Base-by-base conservation (phyloP, 169 alveolate species). In the Eimeria maxima region DNA sequence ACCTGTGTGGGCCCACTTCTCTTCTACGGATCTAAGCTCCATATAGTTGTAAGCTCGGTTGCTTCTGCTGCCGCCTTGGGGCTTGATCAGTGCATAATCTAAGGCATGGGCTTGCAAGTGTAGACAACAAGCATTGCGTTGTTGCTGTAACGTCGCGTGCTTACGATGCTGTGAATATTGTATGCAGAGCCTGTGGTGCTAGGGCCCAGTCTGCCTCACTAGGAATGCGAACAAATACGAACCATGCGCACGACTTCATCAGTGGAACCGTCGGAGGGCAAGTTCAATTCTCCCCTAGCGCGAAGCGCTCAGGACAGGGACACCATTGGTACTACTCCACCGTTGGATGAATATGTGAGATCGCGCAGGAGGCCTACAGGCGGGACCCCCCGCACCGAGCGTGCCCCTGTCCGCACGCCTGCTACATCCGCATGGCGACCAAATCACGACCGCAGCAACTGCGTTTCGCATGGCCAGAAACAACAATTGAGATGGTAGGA, bases 371-470 rank as follows among this genome's bases (percentile, higher is more conserved):
- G 60, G 29, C 60, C 60, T 45, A 0, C 76, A 11, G 80, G 93
- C n/a, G 81, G 63, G 80, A 16, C 74, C 3, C 11, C 50, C 93
- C 63, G 42, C 10, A 22, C 10, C 44, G 93, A 86, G 38, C 81
- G 81, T 22, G 81, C 93, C 14, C 60, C 93, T 86, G 63, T 86
- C 24, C 80, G 81, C 16, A 86, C 93, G 13, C 81, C 81, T 60
- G 93, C 93, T 45, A 86, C 93, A 0, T 38, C 93, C 80, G 60
- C 93, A 16, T 65, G 63, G 10, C 76, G 80, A 29, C 44, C 47
- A 45, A 20, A 16, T 33, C 47, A 29, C 38, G 93, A 86, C 45
- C 60, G 63, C 33, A 57, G 76, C 81, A 57, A 71, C 45, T 18
- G n/a, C 67, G 63, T 38, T 2, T 38, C 71, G 50, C 80, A 33